phyloP scores from a whole-genome alignment of 768 basidiomycete genomes.

The Kwoniella botswanensis region DNA sequence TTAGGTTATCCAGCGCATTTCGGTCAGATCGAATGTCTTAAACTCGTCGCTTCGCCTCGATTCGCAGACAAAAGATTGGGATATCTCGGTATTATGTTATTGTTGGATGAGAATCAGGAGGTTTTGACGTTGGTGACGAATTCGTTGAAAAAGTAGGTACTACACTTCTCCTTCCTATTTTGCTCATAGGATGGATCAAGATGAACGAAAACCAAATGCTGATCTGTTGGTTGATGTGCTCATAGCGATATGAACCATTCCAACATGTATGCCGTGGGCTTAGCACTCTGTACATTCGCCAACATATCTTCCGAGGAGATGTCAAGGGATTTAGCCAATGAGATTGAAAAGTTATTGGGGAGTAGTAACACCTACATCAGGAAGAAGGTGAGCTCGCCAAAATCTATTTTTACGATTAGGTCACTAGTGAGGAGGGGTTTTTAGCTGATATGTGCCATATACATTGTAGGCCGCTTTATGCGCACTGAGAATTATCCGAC shows the following conservation, averaged over 20 bases:
- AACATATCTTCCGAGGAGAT: slow-evolving; percentile 99
- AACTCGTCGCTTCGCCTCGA: slow-evolving; percentile 81
- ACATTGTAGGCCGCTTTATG: slow-evolving; percentile 84
- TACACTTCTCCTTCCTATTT: slow-evolving; percentile 38
- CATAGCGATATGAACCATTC: slow-evolving; percentile 97
- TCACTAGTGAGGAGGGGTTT: neutral
- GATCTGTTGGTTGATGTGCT: no score
- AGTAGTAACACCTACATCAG: slow-evolving; percentile 98
- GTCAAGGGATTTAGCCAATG: slow-evolving; percentile 96
- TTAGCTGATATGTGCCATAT: neutral
- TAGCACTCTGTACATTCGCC: slow-evolving; percentile 96
- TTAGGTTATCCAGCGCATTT: slow-evolving; percentile 94
- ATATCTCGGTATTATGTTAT: slow-evolving; percentile 95
- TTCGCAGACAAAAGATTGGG: slow-evolving; percentile 96
- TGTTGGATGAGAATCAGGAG: slow-evolving; percentile 97
- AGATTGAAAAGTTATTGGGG: slow-evolving; percentile 95
- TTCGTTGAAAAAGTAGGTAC: slow-evolving; percentile 94
- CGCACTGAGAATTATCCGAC: slow-evolving; percentile 89
- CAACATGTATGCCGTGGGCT: slow-evolving; percentile 97
- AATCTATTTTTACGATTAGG: neutral
- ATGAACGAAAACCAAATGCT: neutral
- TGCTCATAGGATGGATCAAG: no score
- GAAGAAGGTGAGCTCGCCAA: slow-evolving; percentile 75
- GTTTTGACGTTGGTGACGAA: slow-evolving; percentile 97
- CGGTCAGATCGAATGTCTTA: slow-evolving; percentile 76